Conservation (phyloP, 225 moss, liverwort and hornwort species). For the Polytrichum commune region DNA sequence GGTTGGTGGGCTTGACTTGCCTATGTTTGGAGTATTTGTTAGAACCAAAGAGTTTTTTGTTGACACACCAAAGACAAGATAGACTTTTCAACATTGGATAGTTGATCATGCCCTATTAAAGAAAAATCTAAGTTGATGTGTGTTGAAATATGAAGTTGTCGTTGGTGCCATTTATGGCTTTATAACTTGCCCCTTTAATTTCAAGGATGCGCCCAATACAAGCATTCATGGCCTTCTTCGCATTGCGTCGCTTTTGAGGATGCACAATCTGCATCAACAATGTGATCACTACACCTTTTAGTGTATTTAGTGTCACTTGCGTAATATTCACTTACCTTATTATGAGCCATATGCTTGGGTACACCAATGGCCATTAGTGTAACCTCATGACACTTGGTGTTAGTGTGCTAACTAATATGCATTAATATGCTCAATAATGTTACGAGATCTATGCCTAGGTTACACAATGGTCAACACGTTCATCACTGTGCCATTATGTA, state of each 20-base stretch:
- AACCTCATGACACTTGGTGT: background rate
- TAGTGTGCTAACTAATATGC: background rate
- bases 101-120: background rate
- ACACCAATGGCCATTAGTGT: background rate
- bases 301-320: background rate
- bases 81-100: no score
- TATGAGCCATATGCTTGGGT: background rate
- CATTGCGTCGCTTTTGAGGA: slow-evolving; percentile 82
- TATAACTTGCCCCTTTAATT: slow-evolving; percentile 68
- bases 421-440: no score
- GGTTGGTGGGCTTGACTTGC: no score
- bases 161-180: background rate
- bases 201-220: slow-evolving; percentile 90
- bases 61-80: no score
- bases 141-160: background rate
- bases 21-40: no score
- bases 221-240: slow-evolving; percentile 68
- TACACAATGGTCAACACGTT: no score
- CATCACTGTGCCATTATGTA: no score
- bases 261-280: slow-evolving; percentile 64
- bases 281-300: background rate
- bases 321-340: background rate
- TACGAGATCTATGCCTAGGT: no score
- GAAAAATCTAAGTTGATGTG: background rate
- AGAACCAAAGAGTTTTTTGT: no score